Evolutionary conservation across 441 rosid genomes (phyloP).

Genomic region (Populus hybrid): DNA sequence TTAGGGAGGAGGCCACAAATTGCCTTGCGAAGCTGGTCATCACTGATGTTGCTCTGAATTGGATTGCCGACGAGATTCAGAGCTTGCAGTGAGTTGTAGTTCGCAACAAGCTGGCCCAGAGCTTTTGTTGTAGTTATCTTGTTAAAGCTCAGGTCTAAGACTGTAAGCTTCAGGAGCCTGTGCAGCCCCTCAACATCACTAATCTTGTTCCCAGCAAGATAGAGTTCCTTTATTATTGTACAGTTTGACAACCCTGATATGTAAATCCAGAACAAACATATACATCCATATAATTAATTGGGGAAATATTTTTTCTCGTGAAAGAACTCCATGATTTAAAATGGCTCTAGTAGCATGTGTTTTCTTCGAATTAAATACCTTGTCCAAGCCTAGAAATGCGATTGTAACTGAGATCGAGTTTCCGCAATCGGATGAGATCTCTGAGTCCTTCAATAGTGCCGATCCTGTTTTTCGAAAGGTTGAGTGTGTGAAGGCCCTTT

Average conservation of each 20-base stretch:
- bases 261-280: conserved; percentile 12
- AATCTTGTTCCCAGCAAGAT: conserved; percentile 88
- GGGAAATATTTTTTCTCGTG: not conserved
- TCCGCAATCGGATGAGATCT: conserved; percentile 71
- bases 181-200: conserved; percentile 87
- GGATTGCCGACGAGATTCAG: conserved; percentile 84
- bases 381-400: conserved; percentile 85
- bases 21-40: conserved; percentile 81
- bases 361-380: conserved; percentile 41
- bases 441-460: conserved; percentile 77
- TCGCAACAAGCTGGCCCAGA: conserved; percentile 87
- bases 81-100: conserved; percentile 77
- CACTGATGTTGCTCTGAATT: conserved; percentile 67
- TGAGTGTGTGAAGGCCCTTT: conserved; percentile 74
- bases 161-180: conserved; percentile 79
- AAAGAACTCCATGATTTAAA: not conserved
- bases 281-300: not conserved
- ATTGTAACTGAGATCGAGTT: conserved; percentile 89
- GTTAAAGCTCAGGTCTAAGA: conserved; percentile 90
- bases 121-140: conserved; percentile 84
- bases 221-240: conserved; percentile 80
- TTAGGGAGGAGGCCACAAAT: conserved; percentile 76
- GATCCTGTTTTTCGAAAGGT: conserved; percentile 86
- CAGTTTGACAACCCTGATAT: conserved; percentile 78
- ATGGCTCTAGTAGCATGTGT: not conserved